Base-by-base conservation (phyloP, 2,329 filamentous ascomycete genomes). In the Epichloe uncinata region DNA sequence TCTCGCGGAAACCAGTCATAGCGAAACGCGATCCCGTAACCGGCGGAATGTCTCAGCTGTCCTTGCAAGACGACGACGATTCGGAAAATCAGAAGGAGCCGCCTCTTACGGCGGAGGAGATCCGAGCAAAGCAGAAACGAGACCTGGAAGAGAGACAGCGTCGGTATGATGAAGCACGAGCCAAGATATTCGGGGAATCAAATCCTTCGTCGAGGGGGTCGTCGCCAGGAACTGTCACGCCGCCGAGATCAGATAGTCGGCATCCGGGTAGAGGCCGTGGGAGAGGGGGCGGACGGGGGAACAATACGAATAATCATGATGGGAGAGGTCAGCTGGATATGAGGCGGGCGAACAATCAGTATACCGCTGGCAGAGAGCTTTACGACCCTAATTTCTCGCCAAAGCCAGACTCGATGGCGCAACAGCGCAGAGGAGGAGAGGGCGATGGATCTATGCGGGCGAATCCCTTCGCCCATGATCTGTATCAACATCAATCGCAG, bases 71-170 rank as follows among this genome's bases (percentile, higher is more conserved):
- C 49, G 75, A 78, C 52, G 75, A 75, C 33, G 81, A 83, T 11
- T 83, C 86, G 41, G 85, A 81, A 26, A 79, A 85, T 48, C 68
- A 71, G 49, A 81, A 78, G 62, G 77, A 79, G 54, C 71, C 75
- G 18, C 80, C 81, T 57, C 77, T 80, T 42, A 85, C 80, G 0
- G 78, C 84, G 3, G 86, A 91, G 58, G 85, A 95, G 69, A 78
- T 89, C 35, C 81, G 85, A 54, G 78, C 81, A 22, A 85, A 85
- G 61, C 86, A 90, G 48, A 81, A 88, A 63, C 76, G 78, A 45
- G 87, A 95, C 58, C 78, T 82, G 9, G 89, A 94, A 61, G 89
- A 95, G 69, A 95, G 93, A 70, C 86, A 95, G 70, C 82, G 82
- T 50, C 85, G 85, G 53, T 96, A 96, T 63, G 86, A 94, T 53